Conservation (phyloP, 1,139 yeast species). For the Yamadazyma atlantica region DNA sequence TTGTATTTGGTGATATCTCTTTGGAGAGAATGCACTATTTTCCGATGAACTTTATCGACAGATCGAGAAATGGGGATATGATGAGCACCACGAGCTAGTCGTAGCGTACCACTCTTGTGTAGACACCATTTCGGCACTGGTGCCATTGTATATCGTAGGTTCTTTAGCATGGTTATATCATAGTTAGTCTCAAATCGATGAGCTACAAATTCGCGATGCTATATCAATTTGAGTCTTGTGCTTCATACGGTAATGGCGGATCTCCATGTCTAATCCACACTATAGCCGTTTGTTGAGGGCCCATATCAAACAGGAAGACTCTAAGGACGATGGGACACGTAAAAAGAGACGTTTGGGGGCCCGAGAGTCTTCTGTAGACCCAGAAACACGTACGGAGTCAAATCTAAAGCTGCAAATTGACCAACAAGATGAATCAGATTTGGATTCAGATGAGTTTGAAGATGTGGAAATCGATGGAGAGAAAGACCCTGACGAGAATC, state of each 20-base stretch:
- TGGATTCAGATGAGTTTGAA: slow-evolving; percentile 33
- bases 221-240: not conserved
- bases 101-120: slow-evolving; percentile 3
- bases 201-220: not conserved
- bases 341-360: slow-evolving; percentile 8
- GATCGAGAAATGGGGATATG: not conserved
- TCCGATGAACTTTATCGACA: slow-evolving; percentile 28
- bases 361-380: not conserved
- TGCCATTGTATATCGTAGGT: not conserved
- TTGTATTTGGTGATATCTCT: slow-evolving; percentile 21
- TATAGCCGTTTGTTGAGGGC: slow-evolving; percentile 12
- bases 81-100: slow-evolving; percentile 5
- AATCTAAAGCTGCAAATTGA: not conserved
- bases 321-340: slow-evolving; percentile 1
- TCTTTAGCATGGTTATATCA: not conserved
- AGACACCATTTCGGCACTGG: not conserved
- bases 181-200: not conserved
- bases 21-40: slow-evolving; percentile 19
- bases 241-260: not conserved
- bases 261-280: slow-evolving; percentile 8
- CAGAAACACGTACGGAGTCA: slow-evolving; percentile 1
- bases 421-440: slow-evolving; percentile 7
- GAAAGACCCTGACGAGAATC: too few species aligned
- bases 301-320: slow-evolving; percentile 5
- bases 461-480: slow-evolving; percentile 24